Evolutionary conservation across 208 protist genomes (phyloP).

Genomic region (Leishmania major): DNA sequence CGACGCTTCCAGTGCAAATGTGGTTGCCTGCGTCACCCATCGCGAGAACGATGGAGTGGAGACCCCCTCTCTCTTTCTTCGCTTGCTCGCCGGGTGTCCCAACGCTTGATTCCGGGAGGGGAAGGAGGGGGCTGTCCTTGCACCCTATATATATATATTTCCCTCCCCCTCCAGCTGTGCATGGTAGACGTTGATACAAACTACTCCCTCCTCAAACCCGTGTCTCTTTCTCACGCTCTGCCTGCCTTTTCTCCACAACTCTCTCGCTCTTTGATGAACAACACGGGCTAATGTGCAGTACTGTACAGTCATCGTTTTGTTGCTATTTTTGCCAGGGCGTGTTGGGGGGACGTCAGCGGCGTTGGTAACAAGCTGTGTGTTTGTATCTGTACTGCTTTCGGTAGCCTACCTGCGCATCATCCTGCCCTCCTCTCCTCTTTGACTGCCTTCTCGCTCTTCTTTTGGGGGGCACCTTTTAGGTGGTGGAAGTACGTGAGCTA

Average conservation of each 20-base stretch:
- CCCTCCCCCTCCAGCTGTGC: neutral
- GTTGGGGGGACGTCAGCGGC: neutral
- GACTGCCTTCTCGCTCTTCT: neutral
- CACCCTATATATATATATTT: neutral
- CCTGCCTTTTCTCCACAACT: neutral
- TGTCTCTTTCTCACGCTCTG: neutral
- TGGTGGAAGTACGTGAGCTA: neutral
- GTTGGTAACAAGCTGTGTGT: neutral
- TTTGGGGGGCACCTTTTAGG: neutral
- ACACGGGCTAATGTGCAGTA: neutral
- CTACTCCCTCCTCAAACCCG: neutral
- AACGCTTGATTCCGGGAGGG: too few species aligned
- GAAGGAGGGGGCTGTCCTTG: too few species aligned
- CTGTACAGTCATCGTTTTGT: conserved; percentile 15
- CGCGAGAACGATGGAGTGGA: neutral
- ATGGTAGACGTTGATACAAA: neutral
- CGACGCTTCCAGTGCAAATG: neutral
- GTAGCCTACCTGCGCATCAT: neutral
- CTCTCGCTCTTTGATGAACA: neutral
- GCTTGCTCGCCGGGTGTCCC: too few species aligned
- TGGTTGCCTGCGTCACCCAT: neutral
- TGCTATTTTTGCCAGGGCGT: neutral
- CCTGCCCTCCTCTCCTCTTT: neutral
- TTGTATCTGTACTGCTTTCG: neutral
- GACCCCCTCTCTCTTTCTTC: neutral